Evolutionary conservation across 2,329 filamentous ascomycete genomes (phyloP).

Genomic region (Penicillium sp.): DNA sequence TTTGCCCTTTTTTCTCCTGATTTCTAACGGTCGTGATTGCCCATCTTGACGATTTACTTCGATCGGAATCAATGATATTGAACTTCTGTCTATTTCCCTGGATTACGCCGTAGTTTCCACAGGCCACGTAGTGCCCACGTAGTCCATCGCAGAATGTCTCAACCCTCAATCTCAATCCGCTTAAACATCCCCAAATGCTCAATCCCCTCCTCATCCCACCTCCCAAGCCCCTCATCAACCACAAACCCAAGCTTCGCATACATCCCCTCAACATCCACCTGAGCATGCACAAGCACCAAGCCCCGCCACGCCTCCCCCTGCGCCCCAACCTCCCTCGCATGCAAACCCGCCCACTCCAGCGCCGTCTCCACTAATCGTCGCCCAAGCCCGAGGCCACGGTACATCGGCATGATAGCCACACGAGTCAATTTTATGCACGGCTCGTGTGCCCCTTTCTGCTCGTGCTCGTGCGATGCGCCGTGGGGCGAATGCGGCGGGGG

Average conservation of each 20-base stretch:
- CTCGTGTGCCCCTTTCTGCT: conserved; percentile 54
- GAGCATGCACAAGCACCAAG: conserved; percentile 77
- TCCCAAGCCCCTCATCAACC: conserved; percentile 71
- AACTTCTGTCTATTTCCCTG: not conserved
- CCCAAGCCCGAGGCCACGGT: conserved; percentile 67
- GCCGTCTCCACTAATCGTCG: conserved; percentile 67
- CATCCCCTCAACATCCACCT: conserved; percentile 63
- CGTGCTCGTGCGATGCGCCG: conserved; percentile 29
- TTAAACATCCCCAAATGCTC: conserved; percentile 83
- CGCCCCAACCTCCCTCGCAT: conserved; percentile 55
- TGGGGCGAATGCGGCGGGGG: conserved; percentile 76
- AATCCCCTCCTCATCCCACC: conserved; percentile 83
- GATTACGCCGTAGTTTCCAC: too few relatives aligned
- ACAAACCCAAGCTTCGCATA: conserved; percentile 76
- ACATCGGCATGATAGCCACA: conserved; percentile 68
- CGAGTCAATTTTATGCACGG: conserved; percentile 82
- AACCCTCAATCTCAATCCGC: conserved; percentile 28
- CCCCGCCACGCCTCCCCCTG: conserved; percentile 63
- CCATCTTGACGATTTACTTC: not conserved
- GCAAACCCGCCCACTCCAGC: conserved; percentile 65
- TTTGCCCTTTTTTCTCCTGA: conserved; percentile 27
- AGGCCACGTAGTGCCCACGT: too few relatives aligned
- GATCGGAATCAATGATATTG: conserved; percentile 4
- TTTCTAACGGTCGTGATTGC: conserved; percentile 5
- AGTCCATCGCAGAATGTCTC: too few relatives aligned